These are phyloP conservation scores for Ustilago tritici DNA, from an alignment of 1,284 basidiomycete species.

Conservation along the genomic window DNA sequence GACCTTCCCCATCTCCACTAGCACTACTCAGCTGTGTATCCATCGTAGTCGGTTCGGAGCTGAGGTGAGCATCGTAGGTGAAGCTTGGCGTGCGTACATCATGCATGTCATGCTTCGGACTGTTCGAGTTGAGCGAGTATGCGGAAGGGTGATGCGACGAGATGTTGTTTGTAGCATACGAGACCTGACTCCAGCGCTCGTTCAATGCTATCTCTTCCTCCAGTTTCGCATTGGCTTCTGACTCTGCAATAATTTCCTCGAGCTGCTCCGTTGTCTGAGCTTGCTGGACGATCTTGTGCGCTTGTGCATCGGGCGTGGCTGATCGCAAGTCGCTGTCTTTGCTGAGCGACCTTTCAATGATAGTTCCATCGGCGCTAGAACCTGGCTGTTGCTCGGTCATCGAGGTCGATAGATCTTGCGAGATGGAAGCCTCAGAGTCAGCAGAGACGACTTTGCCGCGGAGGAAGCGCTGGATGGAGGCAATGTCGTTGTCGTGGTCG, in stretches of 20 bases:
- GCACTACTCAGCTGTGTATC: conserved; percentile 38
- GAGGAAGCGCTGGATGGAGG: conserved; percentile 40
- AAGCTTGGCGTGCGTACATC: conserved; percentile 28
- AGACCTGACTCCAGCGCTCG: conserved; percentile 35
- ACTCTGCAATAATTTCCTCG: neutral
- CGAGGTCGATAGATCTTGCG: conserved; percentile 7
- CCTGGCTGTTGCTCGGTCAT: conserved; percentile 4
- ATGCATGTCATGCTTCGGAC: conserved; percentile 13
- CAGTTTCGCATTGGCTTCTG: neutral
- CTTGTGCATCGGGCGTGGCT: neutral
- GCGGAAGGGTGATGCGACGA: conserved; percentile 19
- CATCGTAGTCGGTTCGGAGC: conserved; percentile 32
- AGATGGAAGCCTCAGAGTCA: conserved; percentile 22
- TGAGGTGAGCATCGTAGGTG: conserved; percentile 28
- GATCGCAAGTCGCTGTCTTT: conserved; percentile 19
- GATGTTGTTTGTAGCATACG: conserved; percentile 12
- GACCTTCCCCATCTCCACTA: conserved; percentile 10
- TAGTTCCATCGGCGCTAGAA: conserved; percentile 30
- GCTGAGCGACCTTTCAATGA: conserved; percentile 28
- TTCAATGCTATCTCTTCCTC: conserved; percentile 8
- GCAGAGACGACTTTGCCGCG: conserved; percentile 34
- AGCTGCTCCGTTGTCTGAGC: neutral
- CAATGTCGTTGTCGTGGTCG: conserved; percentile 35
- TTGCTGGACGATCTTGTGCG: neutral
- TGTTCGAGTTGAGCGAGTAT: conserved; percentile 19